Conservation (phyloP, 2,329 filamentous ascomycete genomes). For the Fusarium sp. region DNA sequence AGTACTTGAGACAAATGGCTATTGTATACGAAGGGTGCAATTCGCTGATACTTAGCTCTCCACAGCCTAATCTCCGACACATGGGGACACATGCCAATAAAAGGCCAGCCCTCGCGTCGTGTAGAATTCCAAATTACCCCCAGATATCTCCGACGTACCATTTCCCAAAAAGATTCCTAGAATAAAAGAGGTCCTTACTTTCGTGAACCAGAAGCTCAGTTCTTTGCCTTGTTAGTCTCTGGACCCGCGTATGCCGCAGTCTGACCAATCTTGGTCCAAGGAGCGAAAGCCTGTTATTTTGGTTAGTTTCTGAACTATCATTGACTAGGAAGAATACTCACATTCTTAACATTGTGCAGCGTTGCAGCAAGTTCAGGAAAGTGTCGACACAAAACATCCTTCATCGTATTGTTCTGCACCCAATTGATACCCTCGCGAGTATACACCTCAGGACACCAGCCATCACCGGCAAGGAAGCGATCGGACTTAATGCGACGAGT, state of each 20-base stretch:
- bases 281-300: constrained; percentile 8
- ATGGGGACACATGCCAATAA: accelerated
- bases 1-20: accelerated
- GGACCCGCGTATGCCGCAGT: constrained; percentile 8
- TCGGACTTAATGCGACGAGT: constrained; percentile 26
- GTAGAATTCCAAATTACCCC: no score
- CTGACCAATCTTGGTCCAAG: constrained; percentile 24
- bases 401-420: constrained; percentile 28
- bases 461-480: constrained; percentile 19
- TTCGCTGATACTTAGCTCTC: accelerated
- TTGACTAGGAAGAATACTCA: not conserved
- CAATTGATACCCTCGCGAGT: constrained; percentile 21
- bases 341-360: constrained; percentile 9
- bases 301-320: not conserved
- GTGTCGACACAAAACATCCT: constrained; percentile 24
- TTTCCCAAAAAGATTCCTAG: accelerated
- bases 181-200: accelerated
- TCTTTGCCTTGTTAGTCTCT: constrained; percentile 16
- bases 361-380: constrained; percentile 25
- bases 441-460: constrained; percentile 28
- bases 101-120: accelerated
- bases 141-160: no score
- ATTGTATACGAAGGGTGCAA: accelerated
- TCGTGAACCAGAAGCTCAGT: not conserved
- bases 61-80: accelerated